phyloP scores from a whole-genome alignment of 2,329 filamentous ascomycete genomes.

The Clonostachys sp. region DNA sequence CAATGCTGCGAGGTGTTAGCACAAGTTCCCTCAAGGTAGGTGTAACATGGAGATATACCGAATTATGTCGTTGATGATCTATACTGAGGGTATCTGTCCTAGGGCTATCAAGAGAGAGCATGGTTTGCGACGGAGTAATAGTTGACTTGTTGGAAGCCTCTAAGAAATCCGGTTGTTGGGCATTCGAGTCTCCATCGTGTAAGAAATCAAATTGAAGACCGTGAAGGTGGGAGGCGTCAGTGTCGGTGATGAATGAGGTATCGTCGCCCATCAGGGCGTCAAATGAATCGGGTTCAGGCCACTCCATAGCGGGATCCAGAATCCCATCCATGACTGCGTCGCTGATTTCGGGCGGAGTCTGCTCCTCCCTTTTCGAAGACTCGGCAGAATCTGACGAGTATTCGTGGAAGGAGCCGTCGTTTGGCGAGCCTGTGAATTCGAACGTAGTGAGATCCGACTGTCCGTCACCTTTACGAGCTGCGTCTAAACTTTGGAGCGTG shows the following conservation, averaged over 20 bases:
- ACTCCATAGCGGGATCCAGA: neutral
- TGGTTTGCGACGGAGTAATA: neutral
- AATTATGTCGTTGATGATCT: neutral
- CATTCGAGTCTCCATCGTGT: too few species aligned
- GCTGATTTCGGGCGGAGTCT: neutral
- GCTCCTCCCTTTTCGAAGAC: constrained; percentile 1
- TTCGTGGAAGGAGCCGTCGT: constrained; percentile 4
- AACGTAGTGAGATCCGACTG: constrained; percentile 1
- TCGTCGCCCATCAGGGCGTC: neutral
- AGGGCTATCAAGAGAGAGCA: constrained; percentile 1
- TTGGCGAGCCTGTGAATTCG: constrained; percentile 3
- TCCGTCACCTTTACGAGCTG: neutral
- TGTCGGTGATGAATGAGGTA: neutral
- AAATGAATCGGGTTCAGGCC: neutral
- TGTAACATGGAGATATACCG: neutral
- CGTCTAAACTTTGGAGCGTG: constrained; percentile 4
- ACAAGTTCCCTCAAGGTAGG: neutral
- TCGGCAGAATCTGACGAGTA: constrained; percentile 5
- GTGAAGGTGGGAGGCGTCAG: neutral
- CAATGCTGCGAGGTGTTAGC: constrained; percentile 34
- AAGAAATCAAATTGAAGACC: too few species aligned
- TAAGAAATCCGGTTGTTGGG: too few species aligned
- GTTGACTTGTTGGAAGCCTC: neutral
- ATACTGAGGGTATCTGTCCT: neutral
- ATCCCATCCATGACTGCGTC: neutral